Base-by-base conservation (phyloP, 2,329 filamentous ascomycete species). In the Fusarium sp. region DNA sequence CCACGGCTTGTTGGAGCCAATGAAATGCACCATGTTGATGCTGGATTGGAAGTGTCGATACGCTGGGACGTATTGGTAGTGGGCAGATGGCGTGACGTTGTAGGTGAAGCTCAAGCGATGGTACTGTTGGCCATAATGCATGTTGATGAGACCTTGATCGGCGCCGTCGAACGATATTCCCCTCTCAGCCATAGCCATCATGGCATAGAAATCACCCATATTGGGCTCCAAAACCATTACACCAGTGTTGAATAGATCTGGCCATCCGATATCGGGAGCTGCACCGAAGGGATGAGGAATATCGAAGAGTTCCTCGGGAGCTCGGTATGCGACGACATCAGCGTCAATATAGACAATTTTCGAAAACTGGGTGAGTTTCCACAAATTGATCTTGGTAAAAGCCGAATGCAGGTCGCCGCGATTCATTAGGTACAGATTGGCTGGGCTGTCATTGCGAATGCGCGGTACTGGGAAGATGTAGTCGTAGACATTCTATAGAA, bases 191-290 rank as follows among this genome's bases (percentile, higher is more conserved):
- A 97, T 89, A 67, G 92, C 92, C 67, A 89, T 84, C 76, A 99
- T 85, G 41, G 93, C 92, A 80, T 93, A 90, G 80, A 94, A 98
- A 71, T 97, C 94, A 58, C 90, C 91, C 86, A 94, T 84, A 79
- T 95, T 91, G 33, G 96, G 96, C 17, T 86, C 90, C 62, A 99
- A 80, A 35, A 94, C 93, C 93, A 99, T 96, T 72, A 99, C 89
- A 75, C 96, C 96, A n/a, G 92, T 94, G 81, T 99, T 99, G 88
- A 98, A 98, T 64, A 94, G 87, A 81, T 99, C 96, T 33, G 96
- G 96, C 96, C 96, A 99, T 71, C 96, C 96, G 74, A 98, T 94
- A 79, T 99, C 96, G 32, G 96, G 94, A 13, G 92, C 94, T 3
- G 96, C 89, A 40, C 88, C 86, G 76, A 90, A 90, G 54, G 83